Conservation (phyloP, 768 basidiomycete genomes). For the Cantharellus anzutake region DNA sequence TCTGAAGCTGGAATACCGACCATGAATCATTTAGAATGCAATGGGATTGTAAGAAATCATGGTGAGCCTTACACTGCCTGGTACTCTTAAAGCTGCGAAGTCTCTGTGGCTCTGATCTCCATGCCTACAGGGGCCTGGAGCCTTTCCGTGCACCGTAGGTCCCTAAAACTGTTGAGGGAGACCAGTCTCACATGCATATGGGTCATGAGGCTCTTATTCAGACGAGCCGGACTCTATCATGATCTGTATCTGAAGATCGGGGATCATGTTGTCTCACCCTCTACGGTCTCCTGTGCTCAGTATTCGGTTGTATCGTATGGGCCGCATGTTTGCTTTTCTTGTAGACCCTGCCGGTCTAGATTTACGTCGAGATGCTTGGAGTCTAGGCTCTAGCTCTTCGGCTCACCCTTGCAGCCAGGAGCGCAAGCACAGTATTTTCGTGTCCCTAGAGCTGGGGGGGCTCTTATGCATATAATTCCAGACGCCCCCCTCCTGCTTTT, state of each 20-base stretch:
- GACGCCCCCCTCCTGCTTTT: slow-evolving; percentile 53
- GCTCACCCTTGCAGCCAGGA: slow-evolving; percentile 43
- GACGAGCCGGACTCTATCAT: slow-evolving; percentile 29
- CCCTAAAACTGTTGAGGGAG: slow-evolving; percentile 62
- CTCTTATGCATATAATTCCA: slow-evolving; percentile 36
- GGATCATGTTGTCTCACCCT: slow-evolving; percentile 63
- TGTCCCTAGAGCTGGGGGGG: slow-evolving; percentile 64
- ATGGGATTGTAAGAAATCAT: too few species aligned
- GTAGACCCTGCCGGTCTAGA: slow-evolving; percentile 51
- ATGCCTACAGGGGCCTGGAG: slow-evolving; percentile 29
- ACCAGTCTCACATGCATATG: slow-evolving; percentile 4
- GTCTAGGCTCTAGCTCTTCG: slow-evolving; percentile 37
- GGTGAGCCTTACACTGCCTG: too few species aligned
- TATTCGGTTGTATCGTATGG: slow-evolving; percentile 41
- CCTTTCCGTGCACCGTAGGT: slow-evolving; percentile 19
- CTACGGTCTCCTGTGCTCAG: slow-evolving; percentile 67
- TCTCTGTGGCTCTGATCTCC: slow-evolving; percentile 26
- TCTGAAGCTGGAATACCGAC: too few species aligned
- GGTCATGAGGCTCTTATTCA: slow-evolving; percentile 33
- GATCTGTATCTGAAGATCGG: slow-evolving; percentile 43
- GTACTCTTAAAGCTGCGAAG: slow-evolving; percentile 11
- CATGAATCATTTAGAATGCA: too few species aligned
- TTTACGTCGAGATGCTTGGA: slow-evolving; percentile 51
- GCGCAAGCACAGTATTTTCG: slow-evolving; percentile 68
- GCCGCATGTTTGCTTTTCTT: neutral